Evolutionary conservation across 2,329 filamentous ascomycete genomes (phyloP), one percentile per base, ranked within the genome.

Genomic region (Penicillium sp.): DNA sequence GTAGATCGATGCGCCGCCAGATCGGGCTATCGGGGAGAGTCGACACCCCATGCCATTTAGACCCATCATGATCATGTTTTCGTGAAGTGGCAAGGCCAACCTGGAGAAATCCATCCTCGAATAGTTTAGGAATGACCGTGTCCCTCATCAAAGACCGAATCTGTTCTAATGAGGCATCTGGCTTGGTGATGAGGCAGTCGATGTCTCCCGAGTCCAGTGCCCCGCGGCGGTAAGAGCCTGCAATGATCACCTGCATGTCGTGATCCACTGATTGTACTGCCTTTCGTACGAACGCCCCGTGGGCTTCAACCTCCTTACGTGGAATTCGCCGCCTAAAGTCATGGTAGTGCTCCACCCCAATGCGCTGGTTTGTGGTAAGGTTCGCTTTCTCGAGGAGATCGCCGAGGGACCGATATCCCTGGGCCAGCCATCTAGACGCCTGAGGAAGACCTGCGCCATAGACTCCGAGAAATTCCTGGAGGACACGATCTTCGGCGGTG

Each of bases 41-140:
- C 39, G 89, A 95, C 52, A 90, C 93, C 3, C 93, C 93, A 63
- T 96, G 91, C 91, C 92, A 97, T 76, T 95, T 96, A 25, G 87
- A 89, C 0, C 89, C 88, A 23, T 84, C 79, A 9, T 74, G 73
- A 1, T 43, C 50, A 27, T 78, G 77, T n/a, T 77, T 37, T 19
- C 23, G 76, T 8, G 77, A 77, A 7, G 83, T 82, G 0, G 91
- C 88, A 9, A 97, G 82, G 1, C 83, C 81, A 2, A 82, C 86
- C 50, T 89, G 88, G 4, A 97, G 80, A 66, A 96, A 96, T 0
- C 79, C 82, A 5, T 79, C 71, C 1, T 73, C 66, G 42, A 85
- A 85, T 9, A 98, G 82, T 0, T 75, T 71, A 0, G 80, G 80
- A 0, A 96, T 80, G 7, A 97, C 81, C 2, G 71, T 74, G 9